Evolutionary conservation across 73 alveolate genomes (phyloP), one percentile per base, ranked within the genome.

Genomic region (Symbiodinium pilosum): DNA sequence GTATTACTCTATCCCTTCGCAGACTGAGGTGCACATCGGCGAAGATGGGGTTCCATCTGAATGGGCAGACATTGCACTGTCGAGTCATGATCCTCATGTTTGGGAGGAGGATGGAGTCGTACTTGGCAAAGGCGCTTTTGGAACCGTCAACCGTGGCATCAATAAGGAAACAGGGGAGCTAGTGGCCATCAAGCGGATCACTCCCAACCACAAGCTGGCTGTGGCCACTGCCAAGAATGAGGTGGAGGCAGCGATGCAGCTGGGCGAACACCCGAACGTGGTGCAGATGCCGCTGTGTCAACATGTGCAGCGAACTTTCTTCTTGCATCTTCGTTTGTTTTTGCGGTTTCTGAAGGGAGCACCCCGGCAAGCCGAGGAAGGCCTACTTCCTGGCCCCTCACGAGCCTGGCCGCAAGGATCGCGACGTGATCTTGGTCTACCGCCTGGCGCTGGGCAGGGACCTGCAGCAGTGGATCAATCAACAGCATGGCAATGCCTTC

Each of bases 121-220:
- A 7, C 92, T 99, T 64, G 99, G 99, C 21, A 99, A 99, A 34
- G 99, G 99, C 6, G 99, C 99, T 9, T 99, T 99, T 59, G 99
- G 99, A 21, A 97, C 84, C 21, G 99, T 99, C 14, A 97, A 99
- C 2, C 98, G 99, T 7, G 99, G 99, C 12, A 95, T 99, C 56
- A 99, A 99, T 69, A 99, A 95, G 52, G 95, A 99, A 26, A 99
- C 99, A 2, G 99, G 99, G 4, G 99, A 95, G 71, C 84, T 99
- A 54, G 99, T 99, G 34, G 99, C 99, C 14, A 99, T 99, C 47
- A 99, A 99, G 92, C 99, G 99, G 11, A 99, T 99, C 18, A 16
- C 98, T 1, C 98, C 98, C 34, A 75, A 36, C 26, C 98, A 93
- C 92, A 44, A 44, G 64, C 64, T 93, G 64, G 98, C 98, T 4